phyloP scores from a whole-genome alignment of 1,284 basidiomycete species.

The Pyrrhoderma noxium region DNA sequence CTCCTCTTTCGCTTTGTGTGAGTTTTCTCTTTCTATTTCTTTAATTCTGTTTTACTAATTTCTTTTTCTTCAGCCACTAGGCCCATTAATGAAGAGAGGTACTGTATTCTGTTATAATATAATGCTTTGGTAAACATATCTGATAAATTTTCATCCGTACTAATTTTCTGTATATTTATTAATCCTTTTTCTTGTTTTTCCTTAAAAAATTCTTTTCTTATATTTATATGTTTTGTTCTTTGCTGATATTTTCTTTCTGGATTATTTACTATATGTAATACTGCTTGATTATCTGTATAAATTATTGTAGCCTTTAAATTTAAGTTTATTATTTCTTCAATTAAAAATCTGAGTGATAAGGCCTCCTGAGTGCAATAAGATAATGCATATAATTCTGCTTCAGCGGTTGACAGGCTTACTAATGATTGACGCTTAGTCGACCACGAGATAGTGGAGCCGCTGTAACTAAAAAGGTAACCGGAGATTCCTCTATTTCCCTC shows the following conservation, averaged over 20 bases:
- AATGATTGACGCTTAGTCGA: constrained; percentile 17
- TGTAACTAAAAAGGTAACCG: constrained; percentile 18
- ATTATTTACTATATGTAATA: constrained; percentile 24
- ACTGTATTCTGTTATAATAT: constrained; percentile 2
- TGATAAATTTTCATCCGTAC: constrained; percentile 17
- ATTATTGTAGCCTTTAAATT: constrained; percentile 13
- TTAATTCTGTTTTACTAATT: too few species aligned
- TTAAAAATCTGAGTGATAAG: constrained; percentile 20
- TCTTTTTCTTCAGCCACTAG: too few species aligned
- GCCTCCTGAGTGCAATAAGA: constrained; percentile 17
- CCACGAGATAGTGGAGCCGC: constrained; percentile 18
- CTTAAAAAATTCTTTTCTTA: constrained; percentile 24
- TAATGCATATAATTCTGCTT: constrained; percentile 6
- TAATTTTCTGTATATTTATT: constrained; percentile 17
- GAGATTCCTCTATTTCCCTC: constrained; percentile 18
- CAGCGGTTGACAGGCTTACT: constrained; percentile 16
- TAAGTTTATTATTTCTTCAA: constrained; percentile 16
- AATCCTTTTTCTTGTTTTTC: constrained; percentile 16
- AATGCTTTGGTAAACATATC: constrained; percentile 21
- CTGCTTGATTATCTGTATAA: constrained; percentile 25
- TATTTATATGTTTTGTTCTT: constrained; percentile 29
- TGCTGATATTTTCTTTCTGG: constrained; percentile 22
- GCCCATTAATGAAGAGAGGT: background rate
- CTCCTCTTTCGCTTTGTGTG: too few species aligned
- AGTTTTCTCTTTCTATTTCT: too few species aligned